Percentiles rank a stretch among this genome's conserved stretches.
Evolutionary conservation across 495 filamentous ascomycete genomes (phyloP).

Genomic region (Darksidea phi): DNA sequence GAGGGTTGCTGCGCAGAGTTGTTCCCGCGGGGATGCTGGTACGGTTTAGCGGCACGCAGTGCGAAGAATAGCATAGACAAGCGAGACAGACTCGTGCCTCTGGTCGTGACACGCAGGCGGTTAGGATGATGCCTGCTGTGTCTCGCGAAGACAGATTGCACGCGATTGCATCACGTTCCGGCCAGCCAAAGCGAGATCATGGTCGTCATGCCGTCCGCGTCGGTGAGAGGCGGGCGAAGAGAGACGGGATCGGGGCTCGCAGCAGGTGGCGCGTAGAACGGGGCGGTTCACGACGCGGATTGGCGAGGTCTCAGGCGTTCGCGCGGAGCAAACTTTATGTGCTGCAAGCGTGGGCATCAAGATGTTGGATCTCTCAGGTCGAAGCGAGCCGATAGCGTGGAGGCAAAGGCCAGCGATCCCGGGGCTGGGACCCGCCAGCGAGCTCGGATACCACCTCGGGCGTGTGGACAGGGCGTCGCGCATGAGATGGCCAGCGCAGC

Average conservation of each 20-base stretch:
- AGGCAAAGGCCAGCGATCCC: constrained; percentile 12
- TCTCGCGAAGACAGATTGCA: neutral
- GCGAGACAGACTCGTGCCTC: constrained; percentile 10
- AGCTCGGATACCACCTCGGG: no score
- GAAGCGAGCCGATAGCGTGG: constrained; percentile 30
- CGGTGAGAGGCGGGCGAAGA: neutral
- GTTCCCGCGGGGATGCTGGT: neutral
- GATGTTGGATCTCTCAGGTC: constrained; percentile 15
- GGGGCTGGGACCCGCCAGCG: constrained; percentile 18
- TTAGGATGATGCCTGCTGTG: constrained; percentile 19
- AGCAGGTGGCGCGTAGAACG: neutral
- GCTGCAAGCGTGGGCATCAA: constrained; percentile 1
- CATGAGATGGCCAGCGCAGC: neutral
- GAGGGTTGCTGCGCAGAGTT: neutral
- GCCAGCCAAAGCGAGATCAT: neutral
- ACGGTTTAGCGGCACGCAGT: neutral
- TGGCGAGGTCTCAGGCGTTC: no score
- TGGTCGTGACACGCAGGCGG: neutral
- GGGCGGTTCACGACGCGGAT: no score
- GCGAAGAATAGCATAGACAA: constrained; percentile 14
- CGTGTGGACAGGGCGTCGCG: constrained; percentile 24
- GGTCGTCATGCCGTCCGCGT: constrained; percentile 7
- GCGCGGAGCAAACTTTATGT: no score
- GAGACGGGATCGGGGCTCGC: neutral
- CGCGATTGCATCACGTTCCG: neutral